Evolutionary conservation across 164 flowering plant species (phyloP).

Genomic region (Vitis rupestris): DNA sequence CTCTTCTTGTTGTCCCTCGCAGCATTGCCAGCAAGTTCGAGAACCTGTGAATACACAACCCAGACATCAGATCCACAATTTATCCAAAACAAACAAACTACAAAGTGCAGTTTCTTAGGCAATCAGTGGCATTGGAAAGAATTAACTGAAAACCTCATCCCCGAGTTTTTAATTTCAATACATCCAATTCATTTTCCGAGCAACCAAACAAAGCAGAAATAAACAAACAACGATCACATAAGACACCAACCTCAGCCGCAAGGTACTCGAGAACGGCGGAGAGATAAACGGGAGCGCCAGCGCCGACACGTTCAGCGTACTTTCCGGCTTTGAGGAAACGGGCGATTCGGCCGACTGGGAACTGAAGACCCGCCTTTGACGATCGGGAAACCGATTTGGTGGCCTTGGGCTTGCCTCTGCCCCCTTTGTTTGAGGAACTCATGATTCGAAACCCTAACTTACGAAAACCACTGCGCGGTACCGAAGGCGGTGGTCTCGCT

Average conservation of each 20-base stretch:
- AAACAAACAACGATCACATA: background rate
- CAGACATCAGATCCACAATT: background rate
- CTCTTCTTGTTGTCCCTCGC: constrained; percentile 77
- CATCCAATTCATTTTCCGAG: background rate
- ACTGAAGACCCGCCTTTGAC: constrained; percentile 62
- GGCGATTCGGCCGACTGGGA: constrained; percentile 73
- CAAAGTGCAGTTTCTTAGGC: too few relatives aligned
- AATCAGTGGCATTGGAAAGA: background rate
- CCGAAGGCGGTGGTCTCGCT: too few relatives aligned
- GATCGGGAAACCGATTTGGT: constrained; percentile 55
- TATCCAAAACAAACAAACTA: too few relatives aligned
- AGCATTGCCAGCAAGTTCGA: constrained; percentile 71
- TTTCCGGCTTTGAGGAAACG: constrained; percentile 62
- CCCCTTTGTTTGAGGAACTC: constrained; percentile 44
- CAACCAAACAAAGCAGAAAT: background rate
- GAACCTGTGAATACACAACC: constrained; percentile 34
- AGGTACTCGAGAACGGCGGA: constrained; percentile 68
- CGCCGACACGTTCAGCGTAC: constrained; percentile 64
- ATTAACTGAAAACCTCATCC: background rate
- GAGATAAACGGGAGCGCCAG: constrained; percentile 67
- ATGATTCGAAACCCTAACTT: constrained; percentile 13
- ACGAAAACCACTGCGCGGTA: too few relatives aligned
- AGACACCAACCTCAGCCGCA: constrained; percentile 49
- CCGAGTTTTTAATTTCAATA: background rate
- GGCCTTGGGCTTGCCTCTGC: constrained; percentile 55